Base-by-base conservation (phyloP, 192 early-diverging fungal genomes). In the Umbelopsis ramanniana region DNA sequence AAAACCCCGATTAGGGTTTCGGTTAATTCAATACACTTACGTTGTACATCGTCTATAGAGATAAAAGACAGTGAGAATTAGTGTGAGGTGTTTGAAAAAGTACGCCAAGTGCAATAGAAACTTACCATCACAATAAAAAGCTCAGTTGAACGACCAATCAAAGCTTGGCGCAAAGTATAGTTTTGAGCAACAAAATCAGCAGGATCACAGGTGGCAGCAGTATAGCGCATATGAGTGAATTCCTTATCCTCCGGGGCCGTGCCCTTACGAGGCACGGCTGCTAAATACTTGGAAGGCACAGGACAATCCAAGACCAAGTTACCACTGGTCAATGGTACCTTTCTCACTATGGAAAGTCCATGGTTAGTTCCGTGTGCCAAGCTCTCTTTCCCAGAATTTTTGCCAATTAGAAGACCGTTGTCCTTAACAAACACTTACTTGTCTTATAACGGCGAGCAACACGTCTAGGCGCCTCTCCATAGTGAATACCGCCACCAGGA, bases 161-260 rank as follows among this genome's bases (percentile, higher is more conserved):
- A 84, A 72, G 84, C 83, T 74, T 84, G 91, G 14, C 93, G 75
- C 26, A 94, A 79, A 10, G 85, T 87, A 72, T 89, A 94, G 29
- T 87, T 86, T 52, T 84, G 74, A 12, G 73, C 33, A 29, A 71
- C 70, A 72, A 93, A 94, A 35, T 83, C 81, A 43, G 83, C 74
- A 1, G 88, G 88, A 69, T 89, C 87, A 74, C 89, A 92, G 26
- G 92, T 92, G 11, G 85, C 86, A 46, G 89, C 92, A 10, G 92
- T 89, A 69, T 93, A 93, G 10, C 91, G 79, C 88, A 91, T 84
- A 74, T 93, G 85, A 50, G 90, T 90, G 75, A 91, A 91, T 69
- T 93, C 92, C 33, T 90, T 84, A 14, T 82, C 87, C 29, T 29
- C 3, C 29, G n/a, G n/a, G n/a, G n/a, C n/a, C n/a, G n/a, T n/a